Base-by-base conservation (phyloP, 768 basidiomycete genomes). In the Termitomyces titanicus region DNA sequence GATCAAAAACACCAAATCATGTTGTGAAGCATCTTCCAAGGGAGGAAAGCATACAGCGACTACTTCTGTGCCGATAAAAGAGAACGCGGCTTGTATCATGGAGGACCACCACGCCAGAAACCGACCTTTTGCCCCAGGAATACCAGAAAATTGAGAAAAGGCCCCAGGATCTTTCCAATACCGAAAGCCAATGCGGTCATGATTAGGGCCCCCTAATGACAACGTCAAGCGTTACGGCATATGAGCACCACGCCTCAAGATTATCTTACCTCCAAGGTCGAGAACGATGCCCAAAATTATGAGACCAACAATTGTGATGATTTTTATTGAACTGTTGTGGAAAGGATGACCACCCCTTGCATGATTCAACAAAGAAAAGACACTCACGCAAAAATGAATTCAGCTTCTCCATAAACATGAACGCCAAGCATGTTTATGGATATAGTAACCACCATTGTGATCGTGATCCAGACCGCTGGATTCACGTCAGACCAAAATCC, bases 121-220 rank as follows among this genome's bases (percentile, higher is more conserved):
- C 25, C 75, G 82, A 13, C 93, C 94, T 60, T 80, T 81, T 2
- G 80, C 55, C 5, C 94, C 94, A 6, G 63, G 6, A 22, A 92
- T 89, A 6, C 70, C 74, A 15, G 75, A 11, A 62, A 71, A 90
- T 64, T 96, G 91, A 13, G 78, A 85, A 66, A 97, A 92, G 0
- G 95, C 86, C 8, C 96, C 96, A 0, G 94, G 94, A 60, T 94
- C 60, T 57, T 83, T 87, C 92, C 92, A 94, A 74, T 88, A 92
- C 25, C 84, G 76, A 69, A 86, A 86, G 0, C 85, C 84, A 66
- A 79, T 55, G 37, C 89, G 81, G 64, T 92, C 89, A 64, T 89
- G 87, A 62, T 81, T 70, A 11, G 93, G 93, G 1, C 91, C 94
- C 55, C 92, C 93, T 78, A 24, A 33, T 13, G 3, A 34, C 59